A percentile compares a stretch with the other conserved stretches of the same genome.
Evolutionary conservation across 2,329 filamentous ascomycete genomes (phyloP).

Genomic region (Phoma herbarum): DNA sequence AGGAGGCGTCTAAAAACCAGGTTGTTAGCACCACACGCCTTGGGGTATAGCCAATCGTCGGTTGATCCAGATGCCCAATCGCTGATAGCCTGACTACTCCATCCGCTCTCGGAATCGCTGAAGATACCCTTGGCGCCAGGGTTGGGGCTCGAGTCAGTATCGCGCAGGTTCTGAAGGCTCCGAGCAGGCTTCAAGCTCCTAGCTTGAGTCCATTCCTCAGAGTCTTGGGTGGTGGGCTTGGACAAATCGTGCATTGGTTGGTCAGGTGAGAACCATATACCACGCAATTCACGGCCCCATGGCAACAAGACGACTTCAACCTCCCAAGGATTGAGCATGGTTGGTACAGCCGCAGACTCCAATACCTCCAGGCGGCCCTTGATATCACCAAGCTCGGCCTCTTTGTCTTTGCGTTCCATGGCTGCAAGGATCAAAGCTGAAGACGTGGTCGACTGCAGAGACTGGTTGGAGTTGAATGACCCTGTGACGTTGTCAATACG

Average conservation of each 20-base stretch:
- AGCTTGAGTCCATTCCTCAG: slow-evolving; percentile 59
- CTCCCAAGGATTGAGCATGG: slow-evolving; percentile 71
- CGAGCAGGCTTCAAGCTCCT: slow-evolving; percentile 27
- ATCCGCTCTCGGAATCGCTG: slow-evolving; percentile 54
- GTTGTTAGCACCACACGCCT: slow-evolving; percentile 71
- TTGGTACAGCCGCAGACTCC: slow-evolving; percentile 68
- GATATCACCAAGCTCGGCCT: slow-evolving; percentile 57
- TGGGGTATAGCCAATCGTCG: slow-evolving; percentile 71
- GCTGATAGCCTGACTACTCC: slow-evolving; percentile 59
- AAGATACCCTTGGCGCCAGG: slow-evolving; percentile 27
- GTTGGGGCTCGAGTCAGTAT: slow-evolving; percentile 39
- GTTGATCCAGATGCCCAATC: slow-evolving; percentile 58
- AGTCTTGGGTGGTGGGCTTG: slow-evolving; percentile 50
- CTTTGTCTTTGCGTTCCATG: slow-evolving; percentile 51
- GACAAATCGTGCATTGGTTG: slow-evolving; percentile 51
- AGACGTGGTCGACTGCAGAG: slow-evolving; percentile 50
- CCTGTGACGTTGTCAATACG: slow-evolving; percentile 44
- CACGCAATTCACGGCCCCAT: slow-evolving; percentile 65
- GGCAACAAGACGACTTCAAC: slow-evolving; percentile 80
- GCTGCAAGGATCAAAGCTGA: slow-evolving; percentile 48
- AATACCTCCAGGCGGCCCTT: slow-evolving; percentile 62
- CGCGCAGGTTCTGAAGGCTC: slow-evolving; percentile 19
- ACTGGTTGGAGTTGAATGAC: slow-evolving; percentile 55
- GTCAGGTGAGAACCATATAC: slow-evolving; percentile 61
- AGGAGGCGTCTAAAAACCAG: slow-evolving; percentile 74